Percentiles rank a stretch among this genome's conserved stretches.
Evolutionary conservation across 2,329 filamentous ascomycete species (phyloP).

Genomic region (Phyllosticta citribraziliensis): DNA sequence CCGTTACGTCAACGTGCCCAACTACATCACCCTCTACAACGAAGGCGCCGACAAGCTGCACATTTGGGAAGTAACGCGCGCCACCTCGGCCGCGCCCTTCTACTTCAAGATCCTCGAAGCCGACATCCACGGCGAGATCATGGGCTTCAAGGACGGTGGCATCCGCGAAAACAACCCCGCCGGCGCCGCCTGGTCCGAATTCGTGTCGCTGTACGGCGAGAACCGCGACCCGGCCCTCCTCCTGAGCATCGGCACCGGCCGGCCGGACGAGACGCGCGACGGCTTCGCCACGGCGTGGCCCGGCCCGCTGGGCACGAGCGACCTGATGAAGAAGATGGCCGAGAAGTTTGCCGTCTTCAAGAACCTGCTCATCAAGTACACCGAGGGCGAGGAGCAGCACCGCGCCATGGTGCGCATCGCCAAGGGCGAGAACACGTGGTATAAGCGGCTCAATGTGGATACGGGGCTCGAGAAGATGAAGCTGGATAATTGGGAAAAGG

Average conservation of each 20-base stretch:
- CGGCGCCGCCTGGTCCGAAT: slow-evolving; percentile 38
- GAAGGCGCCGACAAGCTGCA: slow-evolving; percentile 35
- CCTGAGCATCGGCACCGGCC: slow-evolving; percentile 38
- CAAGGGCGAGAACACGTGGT: slow-evolving; percentile 40
- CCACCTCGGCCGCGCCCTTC: slow-evolving; percentile 44
- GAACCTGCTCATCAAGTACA: slow-evolving; percentile 43
- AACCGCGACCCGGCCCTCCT: slow-evolving; percentile 34
- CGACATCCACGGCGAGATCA: slow-evolving; percentile 30
- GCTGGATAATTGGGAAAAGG: slow-evolving; percentile 38
- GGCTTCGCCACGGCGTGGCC: slow-evolving; percentile 39
- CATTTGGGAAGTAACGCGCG: slow-evolving; percentile 44
- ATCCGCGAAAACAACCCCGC: slow-evolving; percentile 43
- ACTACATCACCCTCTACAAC: slow-evolving; percentile 40
- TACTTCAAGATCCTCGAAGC: slow-evolving; percentile 41
- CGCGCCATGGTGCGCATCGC: slow-evolving; percentile 37
- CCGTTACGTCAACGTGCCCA: slow-evolving; percentile 32
- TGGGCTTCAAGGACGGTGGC: slow-evolving; percentile 40
- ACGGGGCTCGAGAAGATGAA: slow-evolving; percentile 36
- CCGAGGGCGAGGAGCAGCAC: slow-evolving; percentile 40
- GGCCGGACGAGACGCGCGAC: slow-evolving; percentile 34
- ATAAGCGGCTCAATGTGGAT: slow-evolving; percentile 40
- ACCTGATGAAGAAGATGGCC: slow-evolving; percentile 33
- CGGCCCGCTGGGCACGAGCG: slow-evolving; percentile 33
- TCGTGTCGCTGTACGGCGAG: slow-evolving; percentile 36
- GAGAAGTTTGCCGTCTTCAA: slow-evolving; percentile 42